Base-by-base conservation (phyloP, 805 yeast species). In the Saturnispora sanitii region DNA sequence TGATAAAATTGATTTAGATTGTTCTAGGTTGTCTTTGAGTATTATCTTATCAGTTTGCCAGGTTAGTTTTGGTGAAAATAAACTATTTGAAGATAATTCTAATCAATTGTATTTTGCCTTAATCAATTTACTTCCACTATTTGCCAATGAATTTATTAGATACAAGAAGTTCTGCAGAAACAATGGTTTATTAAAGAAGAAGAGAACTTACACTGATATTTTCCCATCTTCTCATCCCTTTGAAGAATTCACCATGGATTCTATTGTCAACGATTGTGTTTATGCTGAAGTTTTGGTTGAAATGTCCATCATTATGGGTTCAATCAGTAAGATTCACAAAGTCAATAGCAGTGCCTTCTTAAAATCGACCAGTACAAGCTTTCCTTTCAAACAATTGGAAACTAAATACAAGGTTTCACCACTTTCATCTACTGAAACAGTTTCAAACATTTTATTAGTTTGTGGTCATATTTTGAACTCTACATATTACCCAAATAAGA, bases 271-370 rank as follows among this genome's bases (percentile, higher is more conserved):
- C 46, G 83, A 79, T 46, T 82, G 77, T 47, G 64, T 69, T 2
- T 66, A 82, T 42, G 84, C 78, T 21, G 96, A 86, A 55, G 66
- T 81, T 3, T 61, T 85, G 40, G 62, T 82, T 32, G 96, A 86
- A 54, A 55, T 84, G 37, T 66, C 80, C 6, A 70, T 79, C 13
- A 63, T 82, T n/a, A 71, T 78, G 41, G 66, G 77, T 13, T 73
- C 65, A 50, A 59, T 79, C 20, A 62, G 79, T 13, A 73, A 71
- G 49, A 45, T 53, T 19, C 40, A 21, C 18, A 44, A 47, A 31
- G 17, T 20, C 18, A 35, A 37, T 22, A 19, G 18, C n/a, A 7
- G 21, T 15, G 46, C 39, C 18, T 41, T 46, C 21, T 35, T 25
- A 16, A 25, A 35, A 20, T 26, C 17, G 12, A 9, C 25, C 7